phyloP scores from a whole-genome alignment of 768 basidiomycete genomes.

The Boletellus ananas region DNA sequence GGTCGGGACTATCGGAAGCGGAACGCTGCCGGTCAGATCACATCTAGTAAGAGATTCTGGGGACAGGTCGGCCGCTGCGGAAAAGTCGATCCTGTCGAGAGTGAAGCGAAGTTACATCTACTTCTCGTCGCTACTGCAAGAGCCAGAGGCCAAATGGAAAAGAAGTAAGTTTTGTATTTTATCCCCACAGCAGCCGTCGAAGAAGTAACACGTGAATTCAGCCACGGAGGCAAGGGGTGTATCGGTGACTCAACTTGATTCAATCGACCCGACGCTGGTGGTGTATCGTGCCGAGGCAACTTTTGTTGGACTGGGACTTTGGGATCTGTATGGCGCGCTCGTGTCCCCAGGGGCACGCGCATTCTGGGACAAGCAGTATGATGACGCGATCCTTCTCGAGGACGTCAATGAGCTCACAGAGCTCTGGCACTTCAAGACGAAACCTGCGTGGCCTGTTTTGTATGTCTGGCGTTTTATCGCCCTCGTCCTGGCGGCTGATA shows the following conservation, averaged over 20 bases:
- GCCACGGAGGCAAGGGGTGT: constrained; percentile 87
- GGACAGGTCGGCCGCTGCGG: constrained; percentile 55
- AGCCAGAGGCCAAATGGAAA: constrained; percentile 97
- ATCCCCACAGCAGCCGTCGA: neutral
- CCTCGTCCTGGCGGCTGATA: constrained; percentile 1
- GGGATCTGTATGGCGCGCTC: constrained; percentile 90
- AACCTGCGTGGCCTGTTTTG: constrained; percentile 92
- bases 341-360: constrained; percentile 78
- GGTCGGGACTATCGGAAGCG: constrained; percentile 42
- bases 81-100: constrained; percentile 81
- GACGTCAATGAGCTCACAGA: constrained; percentile 90
- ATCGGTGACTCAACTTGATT: constrained; percentile 91
- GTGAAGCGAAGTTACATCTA: constrained; percentile 95
- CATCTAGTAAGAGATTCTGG: constrained; percentile 38
- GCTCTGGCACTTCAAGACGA: constrained; percentile 89
- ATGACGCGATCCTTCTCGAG: constrained; percentile 81
- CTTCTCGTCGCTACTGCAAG: constrained; percentile 93
- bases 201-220: constrained; percentile 27
- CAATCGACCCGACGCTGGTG: constrained; percentile 93
- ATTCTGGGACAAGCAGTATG: constrained; percentile 88
- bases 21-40: constrained; percentile 22
- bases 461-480: constrained; percentile 40
- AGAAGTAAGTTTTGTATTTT: constrained; percentile 55
- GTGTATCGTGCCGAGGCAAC: constrained; percentile 97
- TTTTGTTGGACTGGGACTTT: constrained; percentile 91